Evolutionary conservation across 225 moss, liverwort and hornwort genomes (phyloP).

Genomic region (Marchantia paleacea): DNA sequence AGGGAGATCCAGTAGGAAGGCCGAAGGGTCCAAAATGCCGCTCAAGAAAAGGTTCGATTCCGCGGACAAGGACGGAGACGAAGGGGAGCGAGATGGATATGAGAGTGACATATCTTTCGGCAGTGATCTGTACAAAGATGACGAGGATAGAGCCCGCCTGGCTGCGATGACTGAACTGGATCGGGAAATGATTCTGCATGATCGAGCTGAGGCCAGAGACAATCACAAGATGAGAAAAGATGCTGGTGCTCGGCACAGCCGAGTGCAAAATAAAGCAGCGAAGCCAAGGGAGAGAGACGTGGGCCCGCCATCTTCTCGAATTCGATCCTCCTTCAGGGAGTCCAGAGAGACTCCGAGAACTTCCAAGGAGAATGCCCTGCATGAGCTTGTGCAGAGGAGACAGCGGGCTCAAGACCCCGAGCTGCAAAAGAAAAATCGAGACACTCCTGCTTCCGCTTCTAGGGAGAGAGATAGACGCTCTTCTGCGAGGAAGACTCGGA

Average conservation of each 20-base stretch:
- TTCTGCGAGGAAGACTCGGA: constrained; percentile 51
- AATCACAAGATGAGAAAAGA: constrained; percentile 81
- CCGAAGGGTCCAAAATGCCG: constrained; percentile 81
- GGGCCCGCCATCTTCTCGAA: constrained; percentile 88
- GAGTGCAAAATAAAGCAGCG: constrained; percentile 50
- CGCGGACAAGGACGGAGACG: constrained; percentile 88
- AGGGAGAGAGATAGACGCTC: constrained; percentile 52
- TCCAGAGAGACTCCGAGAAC: constrained; percentile 69
- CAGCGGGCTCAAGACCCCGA: constrained; percentile 83
- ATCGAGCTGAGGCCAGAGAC: constrained; percentile 84
- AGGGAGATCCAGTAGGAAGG: constrained; percentile 60
- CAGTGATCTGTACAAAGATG: constrained; percentile 93
- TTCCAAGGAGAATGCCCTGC: constrained; percentile 79
- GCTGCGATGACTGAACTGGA: constrained; percentile 85
- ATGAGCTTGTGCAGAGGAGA: constrained; percentile 83
- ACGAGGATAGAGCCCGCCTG: constrained; percentile 71
- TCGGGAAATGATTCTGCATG: constrained; percentile 83
- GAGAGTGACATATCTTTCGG: constrained; percentile 89
- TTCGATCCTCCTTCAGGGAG: constrained; percentile 91
- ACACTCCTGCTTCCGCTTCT: constrained; percentile 45
- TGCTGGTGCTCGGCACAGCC: constrained; percentile 56
- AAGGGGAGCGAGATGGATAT: constrained; percentile 72
- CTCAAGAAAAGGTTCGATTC: constrained; percentile 89
- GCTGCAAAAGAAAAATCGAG: constrained; percentile 66
- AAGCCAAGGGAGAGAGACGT: constrained; percentile 65